Percentiles rank a stretch among this genome's conserved stretches.
phyloP scores from a whole-genome alignment of 176 grass and related monocot genomes.

The Chloris gayana region DNA sequence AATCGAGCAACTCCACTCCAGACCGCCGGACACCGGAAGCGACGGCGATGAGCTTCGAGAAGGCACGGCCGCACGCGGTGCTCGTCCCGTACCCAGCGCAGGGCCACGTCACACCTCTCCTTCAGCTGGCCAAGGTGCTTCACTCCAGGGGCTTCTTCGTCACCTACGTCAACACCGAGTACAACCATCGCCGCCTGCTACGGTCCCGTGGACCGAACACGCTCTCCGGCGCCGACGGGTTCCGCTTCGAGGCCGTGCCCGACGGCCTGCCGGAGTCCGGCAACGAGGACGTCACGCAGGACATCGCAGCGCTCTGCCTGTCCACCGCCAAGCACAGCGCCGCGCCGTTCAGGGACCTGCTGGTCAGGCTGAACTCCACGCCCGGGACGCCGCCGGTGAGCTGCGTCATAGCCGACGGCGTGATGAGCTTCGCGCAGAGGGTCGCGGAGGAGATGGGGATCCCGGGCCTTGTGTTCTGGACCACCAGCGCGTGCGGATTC shows the following conservation, averaged over 20 bases:
- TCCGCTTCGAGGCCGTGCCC: conserved; percentile 58
- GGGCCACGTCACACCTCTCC: conserved; percentile 76
- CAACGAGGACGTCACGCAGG: conserved; percentile 71
- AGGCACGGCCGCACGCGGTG: conserved; percentile 47
- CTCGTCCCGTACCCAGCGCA: conserved; percentile 69
- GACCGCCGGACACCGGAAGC: background rate
- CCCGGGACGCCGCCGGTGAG: conserved; percentile 28
- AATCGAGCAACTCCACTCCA: background rate
- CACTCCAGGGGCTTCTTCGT: conserved; percentile 67
- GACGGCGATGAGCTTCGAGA: conserved; percentile 32
- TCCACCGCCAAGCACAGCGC: conserved; percentile 52
- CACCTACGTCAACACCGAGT: conserved; percentile 80
- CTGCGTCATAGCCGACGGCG: conserved; percentile 56
- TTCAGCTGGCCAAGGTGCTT: conserved; percentile 67
- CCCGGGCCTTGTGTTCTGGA: conserved; percentile 54
- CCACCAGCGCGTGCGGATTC: conserved; percentile 53
- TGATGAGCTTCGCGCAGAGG: conserved; percentile 61
- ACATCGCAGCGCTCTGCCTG: conserved; percentile 64
- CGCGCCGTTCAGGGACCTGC: conserved; percentile 54
- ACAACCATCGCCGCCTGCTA: conserved; percentile 68
- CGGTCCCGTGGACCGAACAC: conserved; percentile 36
- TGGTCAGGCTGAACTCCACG: conserved; percentile 47
- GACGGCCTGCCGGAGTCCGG: conserved; percentile 62
- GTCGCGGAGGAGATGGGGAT: conserved; percentile 49
- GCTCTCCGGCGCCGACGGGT: conserved; percentile 49